phyloP scores from a whole-genome alignment of 2,329 filamentous ascomycete genomes.

The Trichoderma koningiopsis region DNA sequence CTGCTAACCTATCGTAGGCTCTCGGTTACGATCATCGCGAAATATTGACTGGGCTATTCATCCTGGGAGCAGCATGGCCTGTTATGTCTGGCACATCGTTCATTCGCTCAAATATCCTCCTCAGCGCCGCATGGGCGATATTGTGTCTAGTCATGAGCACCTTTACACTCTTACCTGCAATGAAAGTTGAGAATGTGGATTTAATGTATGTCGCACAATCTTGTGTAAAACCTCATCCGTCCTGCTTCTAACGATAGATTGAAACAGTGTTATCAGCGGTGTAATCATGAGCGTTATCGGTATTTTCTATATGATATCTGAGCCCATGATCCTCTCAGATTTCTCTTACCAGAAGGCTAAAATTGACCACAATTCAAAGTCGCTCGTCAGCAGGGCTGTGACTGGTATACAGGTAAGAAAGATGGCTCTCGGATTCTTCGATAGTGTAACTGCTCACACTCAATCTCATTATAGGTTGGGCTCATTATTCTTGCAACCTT shows the following conservation, averaged over 20 bases:
- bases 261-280: conserved; percentile 69
- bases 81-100: conserved; percentile 72
- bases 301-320: conserved; percentile 76
- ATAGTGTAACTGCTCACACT: not conserved
- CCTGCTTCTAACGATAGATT: conserved; percentile 24
- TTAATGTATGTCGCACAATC: conserved; percentile 64
- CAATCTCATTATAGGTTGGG: conserved; percentile 57
- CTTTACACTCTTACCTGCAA: conserved; percentile 86
- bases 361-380: conserved; percentile 38
- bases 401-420: conserved; percentile 63
- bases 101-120: conserved; percentile 62
- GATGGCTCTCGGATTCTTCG: conserved; percentile 30
- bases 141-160: conserved; percentile 83
- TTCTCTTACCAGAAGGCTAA: conserved; percentile 37
- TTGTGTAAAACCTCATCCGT: too few relatives aligned
- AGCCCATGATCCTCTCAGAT: conserved; percentile 60
- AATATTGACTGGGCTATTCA: conserved; percentile 78
- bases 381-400: conserved; percentile 56
- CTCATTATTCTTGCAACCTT: conserved; percentile 79
- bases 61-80: conserved; percentile 79
- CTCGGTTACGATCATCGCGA: conserved; percentile 90
- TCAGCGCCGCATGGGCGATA: conserved; percentile 71
- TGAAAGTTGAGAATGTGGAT: conserved; percentile 76
- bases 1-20: conserved; percentile 56
- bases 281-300: conserved; percentile 76